Evolutionary conservation across 768 basidiomycete genomes (phyloP).

Genomic region (Mycena chlorophos): DNA sequence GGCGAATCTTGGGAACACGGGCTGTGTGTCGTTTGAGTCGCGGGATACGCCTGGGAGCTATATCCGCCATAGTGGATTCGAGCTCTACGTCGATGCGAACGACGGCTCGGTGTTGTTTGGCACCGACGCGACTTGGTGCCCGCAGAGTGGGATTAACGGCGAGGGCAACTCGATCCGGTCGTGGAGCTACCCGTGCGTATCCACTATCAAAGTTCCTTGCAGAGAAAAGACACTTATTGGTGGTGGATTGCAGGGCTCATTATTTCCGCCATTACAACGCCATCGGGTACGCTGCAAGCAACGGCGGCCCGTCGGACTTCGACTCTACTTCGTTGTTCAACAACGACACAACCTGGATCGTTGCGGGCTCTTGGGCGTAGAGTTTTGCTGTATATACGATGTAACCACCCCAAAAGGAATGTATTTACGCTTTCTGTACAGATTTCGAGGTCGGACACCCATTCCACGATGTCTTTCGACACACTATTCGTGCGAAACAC

Average conservation of each 20-base stretch:
- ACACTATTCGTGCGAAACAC: too few relatives aligned
- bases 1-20: neutral
- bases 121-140: conserved; percentile 3
- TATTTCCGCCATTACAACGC: conserved; percentile 14
- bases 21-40: conserved; percentile 2
- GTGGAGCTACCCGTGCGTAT: neutral
- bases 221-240: too few relatives aligned
- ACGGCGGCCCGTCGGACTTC: conserved; percentile 3
- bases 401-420: too few relatives aligned
- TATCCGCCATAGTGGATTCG: neutral
- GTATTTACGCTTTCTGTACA: too few relatives aligned
- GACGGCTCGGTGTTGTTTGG: neutral
- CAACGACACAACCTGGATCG: conserved; percentile 3
- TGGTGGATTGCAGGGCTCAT: too few relatives aligned
- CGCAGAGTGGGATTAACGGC: neutral
- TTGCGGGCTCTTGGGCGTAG: conserved; percentile 7
- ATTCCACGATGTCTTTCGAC: too few relatives aligned
- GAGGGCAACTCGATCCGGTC: conserved; percentile 1
- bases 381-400: neutral
- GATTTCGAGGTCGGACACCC: too few relatives aligned
- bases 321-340: conserved; percentile 3
- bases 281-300: conserved; percentile 9
- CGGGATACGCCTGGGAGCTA: conserved; percentile 1
- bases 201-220: too few relatives aligned
- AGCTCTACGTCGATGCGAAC: neutral